These are phyloP conservation scores for Pseudogymnoascus sp. DNA, from an alignment of 2,329 filamentous ascomycete species.

Conservation along the genomic window DNA sequence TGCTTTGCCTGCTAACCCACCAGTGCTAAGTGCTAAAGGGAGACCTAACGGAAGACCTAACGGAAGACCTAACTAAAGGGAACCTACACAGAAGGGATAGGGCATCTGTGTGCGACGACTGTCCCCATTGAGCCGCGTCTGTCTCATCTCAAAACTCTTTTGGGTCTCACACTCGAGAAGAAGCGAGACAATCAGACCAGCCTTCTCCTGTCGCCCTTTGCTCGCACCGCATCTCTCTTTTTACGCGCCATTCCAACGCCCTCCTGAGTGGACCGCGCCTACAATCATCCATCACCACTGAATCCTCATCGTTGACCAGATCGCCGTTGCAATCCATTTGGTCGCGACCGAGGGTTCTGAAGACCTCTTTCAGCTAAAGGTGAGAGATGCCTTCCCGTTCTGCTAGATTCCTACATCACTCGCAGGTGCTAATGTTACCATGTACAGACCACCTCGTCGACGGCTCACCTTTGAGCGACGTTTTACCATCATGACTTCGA, in stretches of 20 bases:
- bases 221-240: neutral
- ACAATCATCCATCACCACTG: neutral
- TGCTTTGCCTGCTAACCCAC: neutral
- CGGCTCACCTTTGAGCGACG: constrained; percentile 4
- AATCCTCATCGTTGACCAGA: neutral
- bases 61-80: neutral
- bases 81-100: neutral
- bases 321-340: neutral
- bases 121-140: neutral
- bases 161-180: neutral
- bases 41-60: neutral
- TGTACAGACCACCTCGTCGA: neutral
- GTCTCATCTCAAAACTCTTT: neutral
- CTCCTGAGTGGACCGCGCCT: neutral
- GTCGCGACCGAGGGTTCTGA: neutral
- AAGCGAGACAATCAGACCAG: neutral
- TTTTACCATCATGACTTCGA: neutral
- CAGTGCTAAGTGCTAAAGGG: neutral
- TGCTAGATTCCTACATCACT: neutral
- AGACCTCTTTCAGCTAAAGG: neutral
- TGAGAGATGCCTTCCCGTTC: neutral
- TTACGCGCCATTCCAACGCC: neutral
- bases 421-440: neutral
- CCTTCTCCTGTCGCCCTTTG: neutral
- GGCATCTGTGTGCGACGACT: neutral